Evolutionary conservation across 176 grass and related monocot genomes (phyloP).

Genomic region (Areca catechu): DNA sequence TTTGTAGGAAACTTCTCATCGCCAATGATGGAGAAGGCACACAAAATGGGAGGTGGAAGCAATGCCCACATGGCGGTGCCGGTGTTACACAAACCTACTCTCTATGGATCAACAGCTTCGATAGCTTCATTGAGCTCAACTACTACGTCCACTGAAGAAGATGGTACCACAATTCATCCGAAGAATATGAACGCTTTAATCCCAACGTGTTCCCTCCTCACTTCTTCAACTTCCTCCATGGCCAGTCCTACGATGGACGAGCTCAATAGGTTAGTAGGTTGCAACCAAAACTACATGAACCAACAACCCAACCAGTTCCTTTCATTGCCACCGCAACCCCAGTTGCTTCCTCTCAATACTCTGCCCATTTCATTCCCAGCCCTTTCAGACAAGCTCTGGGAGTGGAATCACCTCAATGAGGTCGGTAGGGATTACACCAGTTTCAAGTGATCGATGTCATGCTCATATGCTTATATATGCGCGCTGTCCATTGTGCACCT

Average conservation of each 20-base stretch:
- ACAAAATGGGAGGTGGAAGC: slow-evolving; percentile 10
- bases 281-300: slow-evolving; percentile 38
- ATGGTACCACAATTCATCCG: slow-evolving; percentile 14
- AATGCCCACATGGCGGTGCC: slow-evolving; percentile 6
- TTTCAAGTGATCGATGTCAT: slow-evolving; percentile 51
- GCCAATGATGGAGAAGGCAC: slow-evolving; percentile 15
- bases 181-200: slow-evolving; percentile 42
- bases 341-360: slow-evolving; percentile 15
- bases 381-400: slow-evolving; percentile 88
- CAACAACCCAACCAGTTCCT: slow-evolving; percentile 28
- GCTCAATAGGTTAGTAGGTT: slow-evolving; percentile 51
- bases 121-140: slow-evolving; percentile 23
- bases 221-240: slow-evolving; percentile 45
- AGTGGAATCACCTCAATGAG: slow-evolving; percentile 58
- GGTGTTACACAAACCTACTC: slow-evolving; percentile 6
- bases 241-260: slow-evolving; percentile 49
- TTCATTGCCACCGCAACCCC: slow-evolving; percentile 21
- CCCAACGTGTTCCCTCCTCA: slow-evolving; percentile 59
- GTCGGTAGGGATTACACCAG: slow-evolving; percentile 40
- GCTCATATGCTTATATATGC: slow-evolving; percentile 11
- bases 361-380: slow-evolving; percentile 43
- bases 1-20: slow-evolving; percentile 43
- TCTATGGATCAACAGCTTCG: slow-evolving; percentile 19
- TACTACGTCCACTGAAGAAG: slow-evolving; percentile 12
- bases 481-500: neutral